Base-by-base conservation (phyloP, 192 early-diverging fungal species). In the Geosiphon pyriformis region DNA sequence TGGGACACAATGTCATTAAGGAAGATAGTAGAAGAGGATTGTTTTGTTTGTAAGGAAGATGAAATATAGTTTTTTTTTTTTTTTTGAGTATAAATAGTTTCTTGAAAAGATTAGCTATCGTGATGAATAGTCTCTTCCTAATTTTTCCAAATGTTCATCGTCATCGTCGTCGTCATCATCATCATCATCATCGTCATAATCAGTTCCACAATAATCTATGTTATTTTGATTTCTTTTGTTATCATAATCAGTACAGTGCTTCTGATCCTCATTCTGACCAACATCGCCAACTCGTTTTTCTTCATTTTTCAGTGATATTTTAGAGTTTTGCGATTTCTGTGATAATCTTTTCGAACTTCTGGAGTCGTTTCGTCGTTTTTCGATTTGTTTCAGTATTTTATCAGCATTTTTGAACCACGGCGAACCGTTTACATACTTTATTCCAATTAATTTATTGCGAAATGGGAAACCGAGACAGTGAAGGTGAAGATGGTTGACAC, bases 401-500 rank as follows among this genome's bases (percentile, higher is more conserved):
- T 61, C 25, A 15, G 11, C 37, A 15, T 26, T 46, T 18, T 8
- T 23, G 27, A 37, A 61, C 59, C 59, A 61, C 2, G 23, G 59
- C 20, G 33, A n/a, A 20, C 1, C 22, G 25, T 61, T 31, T 7
- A 10, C 31, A 42, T 61, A 61, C 42, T 46, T 61, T 27, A 47
- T 27, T 25, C 37, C 59, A 25, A 61, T 25, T 1, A 61, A 27
- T 0, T 11, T 12, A 42, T 61, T 35, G 20, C 32, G n/a, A 46
- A 46, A 61, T 23, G 59, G 59, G 22, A 61, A 34, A 15, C 74
- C 87, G 3, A 89, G 59, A 8, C 78, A 80, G 75, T 88, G 88
- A 18, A 89, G 64, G 70, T 89, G 89, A 25, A 91, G 66, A 77
- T 91, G 89, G 22, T 76, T 33, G n/a, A 91, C 76, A 2, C 78